These are phyloP conservation scores for Brassica hybrid DNA, from an alignment of 441 rosid genomes.

Conservation along the genomic window DNA sequence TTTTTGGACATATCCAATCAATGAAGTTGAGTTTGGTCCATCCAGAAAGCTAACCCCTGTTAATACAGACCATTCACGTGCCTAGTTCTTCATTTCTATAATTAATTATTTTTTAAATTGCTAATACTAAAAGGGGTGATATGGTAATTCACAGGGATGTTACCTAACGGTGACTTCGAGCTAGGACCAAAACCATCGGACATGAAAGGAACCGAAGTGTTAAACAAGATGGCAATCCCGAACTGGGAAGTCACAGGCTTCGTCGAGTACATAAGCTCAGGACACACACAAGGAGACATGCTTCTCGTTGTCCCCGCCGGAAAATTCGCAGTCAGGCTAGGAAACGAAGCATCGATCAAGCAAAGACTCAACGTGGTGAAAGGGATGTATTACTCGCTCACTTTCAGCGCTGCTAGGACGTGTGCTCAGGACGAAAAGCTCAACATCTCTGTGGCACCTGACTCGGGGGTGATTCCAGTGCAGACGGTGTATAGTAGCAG, in stretches of 20 bases:
- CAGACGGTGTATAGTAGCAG: constrained; percentile 4
- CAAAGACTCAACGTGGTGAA: constrained; percentile 5
- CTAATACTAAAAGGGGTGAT: background rate
- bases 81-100: background rate
- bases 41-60: constrained; percentile 19
- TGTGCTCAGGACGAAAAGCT: background rate
- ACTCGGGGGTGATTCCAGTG: constrained; percentile 2
- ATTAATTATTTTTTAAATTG: background rate
- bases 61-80: constrained; percentile 30
- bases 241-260: constrained; percentile 60
- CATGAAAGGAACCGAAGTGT: constrained; percentile 58
- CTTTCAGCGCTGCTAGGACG: constrained; percentile 6
- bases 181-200: constrained; percentile 54
- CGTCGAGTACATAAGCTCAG: constrained; percentile 65
- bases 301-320: constrained; percentile 71
- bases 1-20: constrained; percentile 4
- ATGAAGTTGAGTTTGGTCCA: constrained; percentile 28
- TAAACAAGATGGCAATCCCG: constrained; percentile 51
- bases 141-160: constrained; percentile 46
- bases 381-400: constrained; percentile 10
- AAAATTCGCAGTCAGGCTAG: constrained; percentile 60
- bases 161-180: constrained; percentile 70
- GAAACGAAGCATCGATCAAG: constrained; percentile 68
- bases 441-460: constrained; percentile 11
- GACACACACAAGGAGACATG: constrained; percentile 79